Base-by-base conservation (phyloP, 1,284 basidiomycete genomes). In the Somion occarium region DNA sequence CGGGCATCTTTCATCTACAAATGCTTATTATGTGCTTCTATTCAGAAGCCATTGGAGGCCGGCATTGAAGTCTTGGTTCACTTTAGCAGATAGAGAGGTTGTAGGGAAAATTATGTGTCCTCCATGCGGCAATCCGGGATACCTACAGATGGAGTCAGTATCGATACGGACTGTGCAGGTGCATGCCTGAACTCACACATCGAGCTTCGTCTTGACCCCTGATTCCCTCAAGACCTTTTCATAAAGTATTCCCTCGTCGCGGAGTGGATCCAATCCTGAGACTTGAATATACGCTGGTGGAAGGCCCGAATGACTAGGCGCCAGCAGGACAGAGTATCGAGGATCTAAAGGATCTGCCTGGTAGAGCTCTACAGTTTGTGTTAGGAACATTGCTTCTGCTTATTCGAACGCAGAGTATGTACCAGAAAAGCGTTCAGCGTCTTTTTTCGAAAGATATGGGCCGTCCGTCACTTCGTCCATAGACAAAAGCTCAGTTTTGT, bases 161-260 rank as follows among this genome's bases (percentile, higher is more conserved):
- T 41, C 18, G 5, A 9, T 18, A 19, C 7, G 19, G 7, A 18
- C 34, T 22, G 18, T 18, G 5, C 15, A 41, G 9, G 9, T 5
- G 7, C 39, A 41, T 5, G 19, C 39, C 9, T 34, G 30, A 30
- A 53, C 55, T 50, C 42, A 63, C 60, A 58, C 46, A 22, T 57
- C 51, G 11, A 60, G 13, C 50, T 55, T 54, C 1, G 56, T 58
- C 30, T 51, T 45, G 11, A 60, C 58, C 5, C 56, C 57, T 1
- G 55, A 56, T 39, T 61, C 59, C 11, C 53, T 51, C 7, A 63
- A 46, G 5, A 59, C 44, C 41, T 53, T 56, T 30, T 57, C 59
- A 44, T 63, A 62, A 1, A 62, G 42, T 12, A 59, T 23, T 4
- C 56, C 60, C 34, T 64, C 61, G 47, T 65, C 62, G 15, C 61